Evolutionary conservation across 192 early-diverging fungal genomes (phyloP), one percentile per base, ranked within the genome.

Genomic region (Glomus cerebriforme): DNA sequence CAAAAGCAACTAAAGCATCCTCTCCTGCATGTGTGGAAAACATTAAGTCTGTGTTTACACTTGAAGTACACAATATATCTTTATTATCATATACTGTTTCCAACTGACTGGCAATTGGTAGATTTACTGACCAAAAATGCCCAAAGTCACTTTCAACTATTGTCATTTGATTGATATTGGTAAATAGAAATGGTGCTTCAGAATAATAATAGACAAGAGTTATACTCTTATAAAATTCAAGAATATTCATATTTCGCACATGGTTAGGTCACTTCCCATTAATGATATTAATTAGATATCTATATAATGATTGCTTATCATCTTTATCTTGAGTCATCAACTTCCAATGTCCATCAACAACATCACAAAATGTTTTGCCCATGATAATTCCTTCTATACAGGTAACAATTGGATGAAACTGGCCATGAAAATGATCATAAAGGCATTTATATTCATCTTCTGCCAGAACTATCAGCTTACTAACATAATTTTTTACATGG

Each of bases 401-500:
- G 5, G 27, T 73, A 54, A 73, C 45, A 54, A 73, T 73, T 4
- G 37, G 70, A 6, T n/a, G 22, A 73, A 73, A 43, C 32, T 24
- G 3, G 24, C 70, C 70, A 32, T 24, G 8, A 27, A 49, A 73
- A 8, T 58, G 22, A 31, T 58, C 2, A 58, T 73, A 73, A 73
- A 70, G 47, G 3, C 15, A 0, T 2, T 26, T 22, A 34, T 54
- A 73, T 8, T 49, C 12, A 8, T 73, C 1, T 13, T 34, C 70
- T 73, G 70, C 0, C 31, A 73, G 31, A 8, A 15, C 45, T 0
- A 49, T 19, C 17, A 49, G 19, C 6, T 31, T 31, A 54, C n/a
- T 73, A 29, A 49, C 0, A 19, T 73, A 73, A 12, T 73, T 15
- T 26, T 73, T 27, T 54, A 73, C 70, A 73, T 73, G 70, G 22